Base-by-base conservation (phyloP, 768 basidiomycete genomes). In the Phylloporus sp. region DNA sequence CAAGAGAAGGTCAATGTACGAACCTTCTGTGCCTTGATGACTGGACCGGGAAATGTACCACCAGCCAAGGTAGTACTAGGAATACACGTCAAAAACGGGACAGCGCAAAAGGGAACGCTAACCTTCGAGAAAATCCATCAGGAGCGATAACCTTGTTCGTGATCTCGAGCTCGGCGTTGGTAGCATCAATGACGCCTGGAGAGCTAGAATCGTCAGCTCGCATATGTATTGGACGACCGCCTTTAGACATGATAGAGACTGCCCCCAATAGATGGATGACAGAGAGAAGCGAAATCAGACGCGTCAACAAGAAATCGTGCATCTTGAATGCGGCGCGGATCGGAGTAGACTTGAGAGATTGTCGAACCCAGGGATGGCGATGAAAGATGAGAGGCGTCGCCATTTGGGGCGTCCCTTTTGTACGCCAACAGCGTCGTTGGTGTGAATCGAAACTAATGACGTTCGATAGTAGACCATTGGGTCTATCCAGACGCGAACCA, bases 21-120 rank as follows among this genome's bases (percentile, higher is more conserved):
- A 50, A 64, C 68, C 67, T 81, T 82, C 22, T 69, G 63, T 12
- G 70, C 76, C 16, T 36, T 59, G 54, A 81, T 76, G 28, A 79
- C 56, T 9, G 79, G 77, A 3, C 77, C 80, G 2, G 78, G 80
- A 47, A 78, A 77, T 2, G 56, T 67, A 15, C 78, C 78, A 27
- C 70, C 72, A 31, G 77, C 76, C 35, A 81, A 63, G 3, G 74
- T 69, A 18, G 79, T 62, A 31, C 76, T 77, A 24, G 16, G 22
- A 27, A 28, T 13, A 13, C 7, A 5, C 3, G 24, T 57, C 28
- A 56, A 34, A 27, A 29, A 13, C 38, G 16, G 15, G 12, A 42
- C 12, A 42, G 0, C 13, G 8, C 2, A 11, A 41, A 47, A 29
- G 6, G 32, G 16, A 53, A 3, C 16, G 65, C 67, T 18, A 28